Evolutionary conservation across 75 land plant genomes (phyloP).

Genomic region (Selaginella tamariscina): DNA sequence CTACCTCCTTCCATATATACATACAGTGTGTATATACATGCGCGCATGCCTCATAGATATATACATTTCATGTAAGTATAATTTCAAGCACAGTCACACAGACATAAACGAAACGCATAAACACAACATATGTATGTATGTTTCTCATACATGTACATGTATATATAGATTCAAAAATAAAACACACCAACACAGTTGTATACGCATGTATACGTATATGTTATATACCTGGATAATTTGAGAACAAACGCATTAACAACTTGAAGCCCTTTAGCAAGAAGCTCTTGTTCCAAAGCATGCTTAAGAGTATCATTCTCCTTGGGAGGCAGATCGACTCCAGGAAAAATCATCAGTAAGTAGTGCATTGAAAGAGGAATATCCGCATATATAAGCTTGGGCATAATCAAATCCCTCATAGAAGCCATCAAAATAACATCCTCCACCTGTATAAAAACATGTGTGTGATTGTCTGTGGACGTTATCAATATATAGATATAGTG

Average conservation of each 20-base stretch:
- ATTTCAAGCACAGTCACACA: too few relatives aligned
- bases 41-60: too few relatives aligned
- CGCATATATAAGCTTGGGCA: slow-evolving; percentile 30
- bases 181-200: not conserved
- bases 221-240: slow-evolving; percentile 22
- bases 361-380: slow-evolving; percentile 28
- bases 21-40: too few relatives aligned
- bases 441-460: too few relatives aligned
- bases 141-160: too few relatives aligned
- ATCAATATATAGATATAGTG: too few relatives aligned
- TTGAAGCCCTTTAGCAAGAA: slow-evolving; percentile 19
- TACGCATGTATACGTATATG: too few relatives aligned
- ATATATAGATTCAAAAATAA: not conserved
- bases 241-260: slow-evolving; percentile 21
- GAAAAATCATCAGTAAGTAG: slow-evolving; percentile 19
- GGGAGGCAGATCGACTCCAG: slow-evolving; percentile 27
- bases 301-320: slow-evolving; percentile 19
- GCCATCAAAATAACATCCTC: slow-evolving; percentile 27
- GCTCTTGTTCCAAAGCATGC: slow-evolving; percentile 22
- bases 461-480: too few relatives aligned
- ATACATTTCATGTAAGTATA: too few relatives aligned
- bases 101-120: too few relatives aligned
- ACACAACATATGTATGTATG: too few relatives aligned
- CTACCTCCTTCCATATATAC: too few relatives aligned
- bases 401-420: slow-evolving; percentile 28